These are phyloP conservation scores for Penicillium subrubescens DNA, from an alignment of 495 filamentous ascomycete species.

Conservation along the genomic window DNA sequence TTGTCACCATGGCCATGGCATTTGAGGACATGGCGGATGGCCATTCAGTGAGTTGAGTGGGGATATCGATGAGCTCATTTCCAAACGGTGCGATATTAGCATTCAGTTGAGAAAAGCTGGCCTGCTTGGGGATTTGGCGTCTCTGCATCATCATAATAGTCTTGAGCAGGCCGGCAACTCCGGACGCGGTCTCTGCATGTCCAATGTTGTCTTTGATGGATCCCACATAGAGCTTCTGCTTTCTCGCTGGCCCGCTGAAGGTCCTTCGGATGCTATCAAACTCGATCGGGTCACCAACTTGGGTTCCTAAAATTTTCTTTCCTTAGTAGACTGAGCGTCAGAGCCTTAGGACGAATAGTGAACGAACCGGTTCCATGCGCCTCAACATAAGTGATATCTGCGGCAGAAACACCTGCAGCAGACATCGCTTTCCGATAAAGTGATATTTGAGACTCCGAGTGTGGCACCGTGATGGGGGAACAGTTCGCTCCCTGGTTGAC, in stretches of 20 bases:
- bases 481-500: slow-evolving; percentile 34
- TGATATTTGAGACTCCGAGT: slow-evolving; percentile 32
- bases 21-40: not conserved
- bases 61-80: not conserved
- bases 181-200: slow-evolving; percentile 45
- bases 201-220: slow-evolving; percentile 50
- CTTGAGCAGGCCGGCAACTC: slow-evolving; percentile 42
- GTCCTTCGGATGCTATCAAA: slow-evolving; percentile 30
- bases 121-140: slow-evolving; percentile 32
- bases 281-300: slow-evolving; percentile 40
- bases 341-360: not conserved
- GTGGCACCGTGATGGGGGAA: slow-evolving; percentile 39
- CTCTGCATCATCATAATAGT: slow-evolving; percentile 46
- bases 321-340: not conserved
- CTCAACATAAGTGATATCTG: slow-evolving; percentile 31
- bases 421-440: slow-evolving; percentile 24
- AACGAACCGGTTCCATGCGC: slow-evolving; percentile 40
- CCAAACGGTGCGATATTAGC: not conserved
- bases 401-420: slow-evolving; percentile 13
- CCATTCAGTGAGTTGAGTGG: not conserved
- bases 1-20: not conserved
- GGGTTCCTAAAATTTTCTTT: slow-evolving; percentile 24
- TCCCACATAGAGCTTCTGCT: slow-evolving; percentile 20
- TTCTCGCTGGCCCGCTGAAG: slow-evolving; percentile 26
- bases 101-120: slow-evolving; percentile 37